Conservation (phyloP, 305 asterid genomes). For the Ilex paraguariensis region DNA sequence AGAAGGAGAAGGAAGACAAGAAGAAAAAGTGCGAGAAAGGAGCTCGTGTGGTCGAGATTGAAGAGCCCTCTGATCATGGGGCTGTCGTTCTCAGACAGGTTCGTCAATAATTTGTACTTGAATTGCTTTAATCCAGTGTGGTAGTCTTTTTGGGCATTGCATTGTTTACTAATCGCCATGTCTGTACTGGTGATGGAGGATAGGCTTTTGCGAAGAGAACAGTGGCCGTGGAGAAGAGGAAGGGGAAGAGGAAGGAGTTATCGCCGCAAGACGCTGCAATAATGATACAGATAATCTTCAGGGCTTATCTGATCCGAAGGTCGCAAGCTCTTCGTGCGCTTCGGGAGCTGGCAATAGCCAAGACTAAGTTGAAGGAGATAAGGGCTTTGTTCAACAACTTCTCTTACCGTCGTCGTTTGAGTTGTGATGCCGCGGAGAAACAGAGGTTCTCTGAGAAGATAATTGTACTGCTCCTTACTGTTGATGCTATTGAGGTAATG, state of each 20-base stretch:
- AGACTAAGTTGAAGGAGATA: conserved; percentile 82
- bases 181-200: not conserved
- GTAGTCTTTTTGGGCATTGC: no score
- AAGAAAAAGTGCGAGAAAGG: conserved; percentile 30
- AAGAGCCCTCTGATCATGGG: conserved; percentile 56
- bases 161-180: not conserved
- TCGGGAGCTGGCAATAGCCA: conserved; percentile 90
- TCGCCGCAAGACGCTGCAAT: conserved; percentile 65
- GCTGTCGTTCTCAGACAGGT: conserved; percentile 77
- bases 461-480: conserved; percentile 85
- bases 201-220: conserved; percentile 74
- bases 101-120: not conserved
- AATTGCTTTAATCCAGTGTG: conserved; percentile 1
- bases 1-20: conserved; percentile 18
- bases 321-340: conserved; percentile 88
- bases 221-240: conserved; percentile 37
- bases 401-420: conserved; percentile 72
- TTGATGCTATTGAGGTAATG: conserved; percentile 87
- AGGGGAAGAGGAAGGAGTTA: conserved; percentile 76
- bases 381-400: conserved; percentile 86
- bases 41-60: conserved; percentile 64
- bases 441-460: conserved; percentile 90
- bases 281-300: conserved; percentile 67
- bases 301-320: conserved; percentile 72
- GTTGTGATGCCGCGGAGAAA: conserved; percentile 74